Evolutionary conservation across 768 basidiomycete genomes (phyloP), one percentile per base, ranked within the genome.

Genomic region (Xerocomellus amylosporus): DNA sequence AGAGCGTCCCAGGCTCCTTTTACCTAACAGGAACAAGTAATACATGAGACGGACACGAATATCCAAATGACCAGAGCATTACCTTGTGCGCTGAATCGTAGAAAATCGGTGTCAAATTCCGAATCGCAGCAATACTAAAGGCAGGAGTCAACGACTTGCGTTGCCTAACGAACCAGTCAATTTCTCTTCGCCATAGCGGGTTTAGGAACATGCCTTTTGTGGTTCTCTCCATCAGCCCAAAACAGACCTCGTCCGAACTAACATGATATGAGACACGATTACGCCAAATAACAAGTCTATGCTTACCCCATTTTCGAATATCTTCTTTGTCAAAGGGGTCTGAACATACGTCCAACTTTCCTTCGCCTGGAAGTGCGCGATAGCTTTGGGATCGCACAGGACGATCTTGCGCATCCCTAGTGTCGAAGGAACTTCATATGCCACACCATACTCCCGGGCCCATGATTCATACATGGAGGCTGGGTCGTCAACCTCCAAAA

Each of bases 371-470:
- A 42, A 53, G 22, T 56, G 58, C 1, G 54, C 46, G 31, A 61
- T 56, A 5, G 58, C 51, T 31, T 77, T 80, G 6, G 76, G 75
- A 56, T 81, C 80, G 38, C 70, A 70, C 19, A 65, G 17, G 13
- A 65, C n/a, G 31, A 65, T 33, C 41, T 9, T 40, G 8, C 31
- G 20, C 1, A 10, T 38, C 0, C 61, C 56, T 8, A 65, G 17
- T 6, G 54, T 37, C 14, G 50, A 50, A 4, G 61, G 61, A 8
- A 54, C 44, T 4, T 20, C 39, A 33, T 58, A 64, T 2, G 41
- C 64, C 0, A 38, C 24, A 14, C 64, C 64, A 33, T 58, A 65
- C 24, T 56, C 55, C 13, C 49, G 41, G 0, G 61, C 61, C 64
- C 64, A 65, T 0, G 30, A 28, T 49, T 65, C 64, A 10, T 60